Evolutionary conservation across 2,329 filamentous ascomycete species (phyloP).

Genomic region (Pseudofabraea citricarpa): DNA sequence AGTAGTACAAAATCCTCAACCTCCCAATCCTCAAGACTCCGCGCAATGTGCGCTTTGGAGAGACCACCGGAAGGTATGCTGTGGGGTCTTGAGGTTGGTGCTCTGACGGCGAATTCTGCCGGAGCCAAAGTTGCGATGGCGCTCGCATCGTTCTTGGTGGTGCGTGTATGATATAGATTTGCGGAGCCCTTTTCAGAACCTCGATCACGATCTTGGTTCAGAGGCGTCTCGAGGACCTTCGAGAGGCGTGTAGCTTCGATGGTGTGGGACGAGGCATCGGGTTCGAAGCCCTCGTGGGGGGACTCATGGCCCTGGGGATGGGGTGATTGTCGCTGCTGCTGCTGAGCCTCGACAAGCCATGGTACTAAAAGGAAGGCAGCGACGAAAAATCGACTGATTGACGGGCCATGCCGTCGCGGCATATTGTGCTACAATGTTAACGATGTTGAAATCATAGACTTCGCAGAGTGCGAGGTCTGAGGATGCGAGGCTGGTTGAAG

Average conservation of each 20-base stretch:
- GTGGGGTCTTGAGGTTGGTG: slow-evolving; percentile 65
- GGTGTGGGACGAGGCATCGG: slow-evolving; percentile 18
- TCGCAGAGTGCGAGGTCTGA: slow-evolving; percentile 3
- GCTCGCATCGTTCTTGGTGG: slow-evolving; percentile 69
- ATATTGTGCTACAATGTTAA: slow-evolving; percentile 2
- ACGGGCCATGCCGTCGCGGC: slow-evolving; percentile 3
- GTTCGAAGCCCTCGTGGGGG: slow-evolving; percentile 23
- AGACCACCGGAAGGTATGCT: slow-evolving; percentile 54
- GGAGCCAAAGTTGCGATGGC: slow-evolving; percentile 97
- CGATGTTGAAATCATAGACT: not conserved
- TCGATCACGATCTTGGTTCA: slow-evolving; percentile 23
- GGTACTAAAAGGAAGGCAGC: slow-evolving; percentile 55
- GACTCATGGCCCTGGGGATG: slow-evolving; percentile 24
- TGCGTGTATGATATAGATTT: slow-evolving; percentile 31
- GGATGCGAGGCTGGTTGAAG: not conserved
- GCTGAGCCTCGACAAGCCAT: slow-evolving; percentile 58
- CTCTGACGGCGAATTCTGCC: slow-evolving; percentile 93
- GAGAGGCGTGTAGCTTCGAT: slow-evolving; percentile 24
- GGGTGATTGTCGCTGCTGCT: slow-evolving; percentile 52
- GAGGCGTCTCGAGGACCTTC: slow-evolving; percentile 26
- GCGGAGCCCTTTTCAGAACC: slow-evolving; percentile 23
- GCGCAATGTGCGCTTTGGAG: slow-evolving; percentile 84
- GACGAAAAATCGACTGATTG: slow-evolving; percentile 35
- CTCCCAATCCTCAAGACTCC: slow-evolving; percentile 98
- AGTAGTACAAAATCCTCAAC: slow-evolving; percentile 99